Base-by-base conservation (phyloP, 805 yeast species). In the Peterozyma toletana region DNA sequence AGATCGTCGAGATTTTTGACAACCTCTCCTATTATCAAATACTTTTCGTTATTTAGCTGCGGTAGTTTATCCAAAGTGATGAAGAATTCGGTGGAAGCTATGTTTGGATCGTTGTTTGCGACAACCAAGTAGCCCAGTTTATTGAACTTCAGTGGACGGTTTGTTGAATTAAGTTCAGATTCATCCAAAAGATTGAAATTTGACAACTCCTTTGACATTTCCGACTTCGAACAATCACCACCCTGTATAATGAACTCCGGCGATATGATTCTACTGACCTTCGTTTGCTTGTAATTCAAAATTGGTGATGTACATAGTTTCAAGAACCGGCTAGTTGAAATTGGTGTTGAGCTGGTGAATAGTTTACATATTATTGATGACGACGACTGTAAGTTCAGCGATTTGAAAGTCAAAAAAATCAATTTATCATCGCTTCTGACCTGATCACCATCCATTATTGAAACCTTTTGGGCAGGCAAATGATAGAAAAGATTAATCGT, bases 211-310 rank as follows among this genome's bases (percentile, higher is more conserved):
- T 21, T 21, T 21, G 7, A 4, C 38, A 17, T 15, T 14, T 13
- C 34, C 5, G 15, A 13, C 5, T 9, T 11, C 15, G 1, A 57
- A 44, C 13, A 40, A 37, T 9, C 27, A 21, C 63, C 62, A 18
- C 46, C 47, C 40, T 58, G 63, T 1, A 58, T 40, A 3, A 59
- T 44, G 43, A 50, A 58, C 40, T 59, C 63, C 3, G 64, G 63
- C 7, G 60, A 49, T 31, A 58, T 44, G 5, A 59, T 43, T 34
- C 62, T 47, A 2, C 62, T 49, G 2, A 59, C 42, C 11, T 21
- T 6, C 1, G 58, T 41, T 14, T 51, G 47, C 35, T 50, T 48
- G 38, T 50, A 58, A 11, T 50, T 48, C 5, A 44, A 27, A 9
- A 41, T 35, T 2, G 34, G 11, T 5, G 34, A 40, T 15, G 49